phyloP scores from a whole-genome alignment of 2,329 filamentous ascomycete genomes.

The Exophiala lecanii-corni region DNA sequence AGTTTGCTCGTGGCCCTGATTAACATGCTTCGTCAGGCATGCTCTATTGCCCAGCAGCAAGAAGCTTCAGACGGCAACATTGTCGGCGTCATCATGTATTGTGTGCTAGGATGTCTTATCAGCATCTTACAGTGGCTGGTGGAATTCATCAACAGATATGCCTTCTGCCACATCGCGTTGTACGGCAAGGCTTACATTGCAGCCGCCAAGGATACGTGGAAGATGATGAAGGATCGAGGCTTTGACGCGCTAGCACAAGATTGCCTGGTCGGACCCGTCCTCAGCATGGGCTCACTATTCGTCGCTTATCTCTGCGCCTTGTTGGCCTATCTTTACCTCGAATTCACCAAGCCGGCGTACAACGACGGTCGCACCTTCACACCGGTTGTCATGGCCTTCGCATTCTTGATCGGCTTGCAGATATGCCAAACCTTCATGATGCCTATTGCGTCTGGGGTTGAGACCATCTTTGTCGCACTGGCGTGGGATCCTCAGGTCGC shows the following conservation, averaged over 20 bases:
- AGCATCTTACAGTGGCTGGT: slow-evolving; percentile 77
- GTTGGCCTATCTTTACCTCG: slow-evolving; percentile 79
- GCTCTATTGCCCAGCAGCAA: slow-evolving; percentile 68
- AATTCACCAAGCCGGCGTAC: slow-evolving; percentile 75
- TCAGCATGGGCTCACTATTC: slow-evolving; percentile 73
- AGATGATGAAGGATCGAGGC: slow-evolving; percentile 84
- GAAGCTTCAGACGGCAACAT: slow-evolving; percentile 65
- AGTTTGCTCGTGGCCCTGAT: slow-evolving; percentile 82
- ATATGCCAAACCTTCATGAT: slow-evolving; percentile 87
- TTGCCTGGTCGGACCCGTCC: slow-evolving; percentile 70
- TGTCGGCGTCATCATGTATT: slow-evolving; percentile 63
- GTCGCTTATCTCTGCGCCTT: slow-evolving; percentile 78
- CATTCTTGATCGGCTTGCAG: slow-evolving; percentile 86
- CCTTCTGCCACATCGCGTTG: slow-evolving; percentile 86
- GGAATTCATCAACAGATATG: slow-evolving; percentile 85
- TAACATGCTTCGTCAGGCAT: slow-evolving; percentile 76
- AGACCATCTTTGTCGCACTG: slow-evolving; percentile 83
- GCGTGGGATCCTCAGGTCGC: slow-evolving; percentile 64
- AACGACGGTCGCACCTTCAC: slow-evolving; percentile 66
- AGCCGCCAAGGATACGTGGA: slow-evolving; percentile 86
- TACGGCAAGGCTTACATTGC: slow-evolving; percentile 86
- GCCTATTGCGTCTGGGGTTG: slow-evolving; percentile 79
- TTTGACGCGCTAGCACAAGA: slow-evolving; percentile 88
- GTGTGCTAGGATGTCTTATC: slow-evolving; percentile 72
- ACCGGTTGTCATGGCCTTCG: slow-evolving; percentile 72